Conservation (phyloP, 257 asterid genomes). For the Jacaranda copaia region DNA sequence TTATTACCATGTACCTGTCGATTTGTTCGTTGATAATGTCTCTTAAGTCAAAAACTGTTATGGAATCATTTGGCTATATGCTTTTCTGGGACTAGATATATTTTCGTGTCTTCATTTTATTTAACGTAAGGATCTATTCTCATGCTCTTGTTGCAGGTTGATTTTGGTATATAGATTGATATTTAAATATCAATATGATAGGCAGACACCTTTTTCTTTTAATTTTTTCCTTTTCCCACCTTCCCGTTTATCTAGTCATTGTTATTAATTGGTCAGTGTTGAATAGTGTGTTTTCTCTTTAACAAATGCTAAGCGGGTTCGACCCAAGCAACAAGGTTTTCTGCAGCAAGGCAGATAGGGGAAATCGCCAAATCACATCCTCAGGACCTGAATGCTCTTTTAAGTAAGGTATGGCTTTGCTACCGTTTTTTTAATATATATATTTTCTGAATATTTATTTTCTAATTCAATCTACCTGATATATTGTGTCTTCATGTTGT, state of each 20-base stretch:
- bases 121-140: background rate
- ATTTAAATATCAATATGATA: slow-evolving; percentile 3
- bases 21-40: slow-evolving; percentile 9
- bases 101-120: background rate
- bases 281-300: slow-evolving; percentile 48
- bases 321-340: slow-evolving; percentile 92
- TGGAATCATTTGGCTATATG: background rate
- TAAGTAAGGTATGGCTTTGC: slow-evolving; percentile 70
- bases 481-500: background rate
- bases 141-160: background rate
- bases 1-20: background rate
- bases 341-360: slow-evolving; percentile 99
- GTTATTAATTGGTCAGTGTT: slow-evolving; percentile 22
- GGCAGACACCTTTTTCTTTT: background rate
- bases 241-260: slow-evolving; percentile 18
- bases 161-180: background rate
- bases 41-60: background rate
- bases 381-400: slow-evolving; percentile 86
- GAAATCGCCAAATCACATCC: slow-evolving; percentile 98
- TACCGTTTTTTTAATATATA: background rate
- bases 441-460: background rate
- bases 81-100: slow-evolving; percentile 1
- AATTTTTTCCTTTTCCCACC: background rate
- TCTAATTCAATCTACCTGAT: background rate
- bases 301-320: slow-evolving; percentile 88